Evolutionary conservation across 2,329 filamentous ascomycete genomes (phyloP).

Genomic region (Cladophialophora psammophila): DNA sequence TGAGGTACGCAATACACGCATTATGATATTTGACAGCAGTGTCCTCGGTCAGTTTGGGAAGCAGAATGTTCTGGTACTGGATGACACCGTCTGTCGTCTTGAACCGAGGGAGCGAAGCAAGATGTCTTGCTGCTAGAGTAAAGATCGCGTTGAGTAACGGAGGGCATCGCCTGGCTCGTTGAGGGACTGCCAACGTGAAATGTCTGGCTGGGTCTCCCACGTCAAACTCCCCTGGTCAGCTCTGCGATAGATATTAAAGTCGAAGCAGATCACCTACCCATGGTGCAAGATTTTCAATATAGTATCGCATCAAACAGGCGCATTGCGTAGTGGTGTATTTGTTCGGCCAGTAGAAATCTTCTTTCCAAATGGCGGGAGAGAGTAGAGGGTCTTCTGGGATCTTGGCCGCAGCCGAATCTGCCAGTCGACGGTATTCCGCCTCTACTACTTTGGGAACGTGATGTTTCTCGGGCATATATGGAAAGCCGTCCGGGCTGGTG

Average conservation of each 20-base stretch:
- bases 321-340: constrained; percentile 40
- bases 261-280: constrained; percentile 33
- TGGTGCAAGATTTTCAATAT: constrained; percentile 39
- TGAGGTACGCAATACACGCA: constrained; percentile 42
- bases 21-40: constrained; percentile 43
- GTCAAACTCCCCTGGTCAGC: constrained; percentile 37
- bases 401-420: constrained; percentile 36
- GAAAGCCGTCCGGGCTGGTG: constrained; percentile 25
- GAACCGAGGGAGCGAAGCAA: constrained; percentile 30
- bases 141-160: constrained; percentile 41
- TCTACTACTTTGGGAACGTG: constrained; percentile 38
- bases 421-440: constrained; percentile 39
- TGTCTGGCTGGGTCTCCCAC: constrained; percentile 38
- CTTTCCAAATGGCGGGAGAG: constrained; percentile 38
- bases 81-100: constrained; percentile 31
- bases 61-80: constrained; percentile 33
- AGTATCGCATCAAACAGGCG: constrained; percentile 41
- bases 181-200: constrained; percentile 39
- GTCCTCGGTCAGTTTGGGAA: constrained; percentile 39
- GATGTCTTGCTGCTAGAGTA: constrained; percentile 38
- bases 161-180: constrained; percentile 37
- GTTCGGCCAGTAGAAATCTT: constrained; percentile 41
- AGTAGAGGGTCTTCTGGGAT: constrained; percentile 38
- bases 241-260: neutral
- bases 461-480: constrained; percentile 31